phyloP scores from a whole-genome alignment of 2,329 filamentous ascomycete genomes.

The Ophiostoma quercus region DNA sequence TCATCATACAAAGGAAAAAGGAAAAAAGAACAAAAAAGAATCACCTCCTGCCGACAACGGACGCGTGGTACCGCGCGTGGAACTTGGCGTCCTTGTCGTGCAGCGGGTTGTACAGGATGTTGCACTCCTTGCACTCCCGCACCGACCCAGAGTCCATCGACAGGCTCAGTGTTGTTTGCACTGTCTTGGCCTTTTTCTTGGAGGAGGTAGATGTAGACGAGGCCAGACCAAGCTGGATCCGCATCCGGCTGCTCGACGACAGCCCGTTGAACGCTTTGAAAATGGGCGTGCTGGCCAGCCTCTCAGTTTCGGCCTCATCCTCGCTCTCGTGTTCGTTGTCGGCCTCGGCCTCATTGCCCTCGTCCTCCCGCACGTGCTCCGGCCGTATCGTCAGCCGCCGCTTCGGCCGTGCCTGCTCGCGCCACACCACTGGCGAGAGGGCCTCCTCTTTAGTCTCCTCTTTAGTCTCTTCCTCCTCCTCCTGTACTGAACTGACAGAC shows the following conservation, averaged over 20 bases:
- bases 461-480: neutral
- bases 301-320: neutral
- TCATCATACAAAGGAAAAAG: neutral
- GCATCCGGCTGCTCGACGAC: conserved; percentile 21
- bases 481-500: neutral
- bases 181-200: conserved; percentile 27
- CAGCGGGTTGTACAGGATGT: conserved; percentile 43
- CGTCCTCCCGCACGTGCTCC: conserved; percentile 14
- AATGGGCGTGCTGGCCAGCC: neutral
- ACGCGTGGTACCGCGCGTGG: conserved; percentile 38
- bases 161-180: conserved; percentile 42
- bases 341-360: neutral
- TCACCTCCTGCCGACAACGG: conserved; percentile 23
- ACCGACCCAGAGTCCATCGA: conserved; percentile 35
- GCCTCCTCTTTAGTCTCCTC: neutral
- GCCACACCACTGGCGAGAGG: neutral
- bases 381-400: conserved; percentile 26
- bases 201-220: neutral
- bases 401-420: conserved; percentile 23
- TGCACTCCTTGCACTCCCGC: conserved; percentile 41
- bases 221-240: conserved; percentile 17
- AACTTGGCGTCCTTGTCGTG: conserved; percentile 41
- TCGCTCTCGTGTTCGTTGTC: neutral
- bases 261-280: conserved; percentile 14
- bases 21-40: neutral